A percentile compares a stretch with the other conserved stretches of the same genome.
Evolutionary conservation across 2,329 filamentous ascomycete genomes (phyloP).

Genomic region (Dactylellina cionopaga): DNA sequence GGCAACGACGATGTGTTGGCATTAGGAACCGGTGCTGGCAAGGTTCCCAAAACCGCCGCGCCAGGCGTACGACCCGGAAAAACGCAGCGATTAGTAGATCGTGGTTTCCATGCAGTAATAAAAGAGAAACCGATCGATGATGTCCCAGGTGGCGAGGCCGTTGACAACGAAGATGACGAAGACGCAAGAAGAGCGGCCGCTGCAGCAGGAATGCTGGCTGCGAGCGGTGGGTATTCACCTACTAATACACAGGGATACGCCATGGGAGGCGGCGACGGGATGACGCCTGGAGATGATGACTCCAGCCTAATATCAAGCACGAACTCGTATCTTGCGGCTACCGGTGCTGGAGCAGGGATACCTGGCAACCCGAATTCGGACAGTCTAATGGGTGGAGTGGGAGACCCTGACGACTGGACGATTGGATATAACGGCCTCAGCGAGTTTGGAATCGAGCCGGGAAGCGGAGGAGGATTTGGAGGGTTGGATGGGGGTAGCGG

Average conservation of each 20-base stretch:
- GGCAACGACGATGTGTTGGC: slow-evolving; percentile 46
- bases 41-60: slow-evolving; percentile 15
- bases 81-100: slow-evolving; percentile 38
- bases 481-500: slow-evolving; percentile 38
- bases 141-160: neutral
- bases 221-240: slow-evolving; percentile 29
- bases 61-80: slow-evolving; percentile 3
- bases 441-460: slow-evolving; percentile 29
- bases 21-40: slow-evolving; percentile 43
- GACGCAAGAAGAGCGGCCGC: slow-evolving; percentile 28
- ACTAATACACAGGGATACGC: slow-evolving; percentile 26
- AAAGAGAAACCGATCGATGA: slow-evolving; percentile 52
- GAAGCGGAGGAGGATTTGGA: slow-evolving; percentile 22
- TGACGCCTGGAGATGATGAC: slow-evolving; percentile 46
- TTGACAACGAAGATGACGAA: slow-evolving; percentile 47
- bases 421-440: slow-evolving; percentile 29
- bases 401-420: slow-evolving; percentile 29
- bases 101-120: slow-evolving; percentile 50
- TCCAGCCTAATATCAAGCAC: slow-evolving; percentile 49
- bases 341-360: slow-evolving; percentile 37
- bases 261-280: slow-evolving; percentile 14
- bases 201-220: slow-evolving; percentile 37
- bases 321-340: slow-evolving; percentile 49
- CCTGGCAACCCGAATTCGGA: slow-evolving; percentile 47
- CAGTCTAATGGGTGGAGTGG: slow-evolving; percentile 50